Evolutionary conservation across 345 rosid species (phyloP).

Genomic region (Dimocarpus longan): DNA sequence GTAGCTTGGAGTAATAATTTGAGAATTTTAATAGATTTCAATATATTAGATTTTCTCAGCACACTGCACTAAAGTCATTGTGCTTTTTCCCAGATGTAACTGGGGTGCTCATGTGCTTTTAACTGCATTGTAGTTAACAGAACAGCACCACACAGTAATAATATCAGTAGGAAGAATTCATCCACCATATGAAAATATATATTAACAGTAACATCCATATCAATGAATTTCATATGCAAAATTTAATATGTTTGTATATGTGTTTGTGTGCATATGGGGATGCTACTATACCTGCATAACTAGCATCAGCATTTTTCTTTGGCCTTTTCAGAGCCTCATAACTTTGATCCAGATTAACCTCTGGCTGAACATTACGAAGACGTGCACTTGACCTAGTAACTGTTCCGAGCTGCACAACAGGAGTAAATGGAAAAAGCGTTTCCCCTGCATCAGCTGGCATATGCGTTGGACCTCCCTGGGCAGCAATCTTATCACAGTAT

Average conservation of each 20-base stretch:
- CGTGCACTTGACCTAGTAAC: constrained; percentile 91
- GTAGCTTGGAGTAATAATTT: background rate
- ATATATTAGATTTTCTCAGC: background rate
- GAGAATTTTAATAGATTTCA: background rate
- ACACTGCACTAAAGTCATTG: background rate
- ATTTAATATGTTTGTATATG: background rate
- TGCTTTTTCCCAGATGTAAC: background rate
- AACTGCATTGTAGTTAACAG: background rate
- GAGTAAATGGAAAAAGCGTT: constrained; percentile 60
- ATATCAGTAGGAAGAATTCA: background rate
- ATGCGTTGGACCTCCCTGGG: constrained; percentile 81
- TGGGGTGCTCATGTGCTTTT: background rate
- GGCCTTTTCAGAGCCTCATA: constrained; percentile 76
- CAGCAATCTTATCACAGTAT: constrained; percentile 85
- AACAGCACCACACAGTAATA: background rate
- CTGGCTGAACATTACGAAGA: constrained; percentile 90
- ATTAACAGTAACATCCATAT: background rate
- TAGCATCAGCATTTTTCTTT: constrained; percentile 61
- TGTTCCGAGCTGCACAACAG: constrained; percentile 79
- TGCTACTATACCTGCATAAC: constrained; percentile 51
- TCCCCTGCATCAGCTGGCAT: constrained; percentile 77
- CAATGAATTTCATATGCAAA: background rate
- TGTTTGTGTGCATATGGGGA: background rate
- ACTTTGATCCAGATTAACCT: constrained; percentile 71
- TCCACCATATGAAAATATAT: background rate